These are phyloP conservation scores for Rubroboletus pulcherrimus DNA, from an alignment of 768 basidiomycete genomes.

Conservation along the genomic window DNA sequence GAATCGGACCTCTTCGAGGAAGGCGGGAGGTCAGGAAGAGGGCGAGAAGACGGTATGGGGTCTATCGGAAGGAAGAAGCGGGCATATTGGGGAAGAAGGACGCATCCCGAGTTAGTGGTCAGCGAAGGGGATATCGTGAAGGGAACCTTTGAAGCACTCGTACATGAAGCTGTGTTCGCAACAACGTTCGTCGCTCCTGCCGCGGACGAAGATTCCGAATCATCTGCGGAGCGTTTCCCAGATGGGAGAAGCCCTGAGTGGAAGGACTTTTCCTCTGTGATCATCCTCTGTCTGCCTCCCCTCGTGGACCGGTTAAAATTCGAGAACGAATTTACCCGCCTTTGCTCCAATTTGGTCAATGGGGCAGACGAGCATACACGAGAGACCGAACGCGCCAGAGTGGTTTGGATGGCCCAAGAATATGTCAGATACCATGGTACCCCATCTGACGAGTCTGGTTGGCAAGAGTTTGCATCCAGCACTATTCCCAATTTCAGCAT, in stretches of 20 bases:
- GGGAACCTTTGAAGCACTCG: conserved; percentile 73
- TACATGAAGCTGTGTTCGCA: conserved; percentile 79
- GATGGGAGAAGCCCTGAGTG: conserved; percentile 38
- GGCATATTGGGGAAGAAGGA: conserved; percentile 73
- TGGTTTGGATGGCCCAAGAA: conserved; percentile 62
- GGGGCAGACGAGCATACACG: conserved; percentile 44
- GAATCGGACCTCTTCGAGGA: conserved; percentile 30
- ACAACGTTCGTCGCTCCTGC: conserved; percentile 50
- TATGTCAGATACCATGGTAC: conserved; percentile 58
- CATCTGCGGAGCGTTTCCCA: conserved; percentile 13
- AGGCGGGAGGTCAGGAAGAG: conserved; percentile 28
- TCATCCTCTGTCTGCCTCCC: conserved; percentile 59
- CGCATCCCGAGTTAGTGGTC: conserved; percentile 66
- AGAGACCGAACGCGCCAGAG: conserved; percentile 41
- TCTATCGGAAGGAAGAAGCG: conserved; percentile 49
- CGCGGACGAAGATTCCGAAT: conserved; percentile 15
- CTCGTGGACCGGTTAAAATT: conserved; percentile 53
- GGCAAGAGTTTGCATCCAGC: conserved; percentile 57
- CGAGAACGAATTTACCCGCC: conserved; percentile 67
- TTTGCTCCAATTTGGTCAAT: conserved; percentile 59
- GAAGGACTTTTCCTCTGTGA: conserved; percentile 60
- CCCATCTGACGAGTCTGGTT: conserved; percentile 48
- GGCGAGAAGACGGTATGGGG: conserved; percentile 30
- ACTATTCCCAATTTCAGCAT: conserved; percentile 43
- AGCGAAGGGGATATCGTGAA: conserved; percentile 45